phyloP scores from a whole-genome alignment of 768 basidiomycete genomes.

The Mycena vulgaris region DNA sequence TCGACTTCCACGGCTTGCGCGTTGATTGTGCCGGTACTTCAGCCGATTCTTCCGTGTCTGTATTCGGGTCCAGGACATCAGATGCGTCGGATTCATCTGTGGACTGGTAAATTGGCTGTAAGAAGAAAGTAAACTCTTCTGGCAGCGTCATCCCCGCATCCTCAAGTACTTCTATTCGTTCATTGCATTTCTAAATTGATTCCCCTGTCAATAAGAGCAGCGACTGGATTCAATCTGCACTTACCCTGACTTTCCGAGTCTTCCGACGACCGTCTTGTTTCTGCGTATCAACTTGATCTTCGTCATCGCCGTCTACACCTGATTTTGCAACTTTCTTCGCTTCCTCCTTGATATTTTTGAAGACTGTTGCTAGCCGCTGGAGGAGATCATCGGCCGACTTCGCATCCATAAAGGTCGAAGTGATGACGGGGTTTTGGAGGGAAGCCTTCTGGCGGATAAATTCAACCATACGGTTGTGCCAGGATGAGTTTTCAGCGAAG shows the following conservation, averaged over 20 bases:
- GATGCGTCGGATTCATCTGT: conserved; percentile 9
- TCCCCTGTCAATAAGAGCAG: no score
- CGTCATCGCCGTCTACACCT: background rate
- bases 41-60: background rate
- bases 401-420: background rate
- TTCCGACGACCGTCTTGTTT: background rate
- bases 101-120: background rate
- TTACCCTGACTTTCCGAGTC: background rate
- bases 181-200: background rate
- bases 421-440: background rate
- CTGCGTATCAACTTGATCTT: background rate
- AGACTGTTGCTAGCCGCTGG: background rate
- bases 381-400: background rate
- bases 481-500: background rate
- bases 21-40: background rate
- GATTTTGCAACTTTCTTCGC: background rate
- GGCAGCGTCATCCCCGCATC: background rate
- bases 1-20: background rate
- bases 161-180: background rate
- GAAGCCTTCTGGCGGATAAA: background rate
- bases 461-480: background rate
- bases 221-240: background rate
- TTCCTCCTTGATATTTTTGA: background rate
- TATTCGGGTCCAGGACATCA: conserved; percentile 8
- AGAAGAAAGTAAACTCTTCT: background rate